Percentiles rank a stretch among this genome's conserved stretches.
Conservation (phyloP, 2,329 filamentous ascomycete species). For the Sarocladium strictum region DNA sequence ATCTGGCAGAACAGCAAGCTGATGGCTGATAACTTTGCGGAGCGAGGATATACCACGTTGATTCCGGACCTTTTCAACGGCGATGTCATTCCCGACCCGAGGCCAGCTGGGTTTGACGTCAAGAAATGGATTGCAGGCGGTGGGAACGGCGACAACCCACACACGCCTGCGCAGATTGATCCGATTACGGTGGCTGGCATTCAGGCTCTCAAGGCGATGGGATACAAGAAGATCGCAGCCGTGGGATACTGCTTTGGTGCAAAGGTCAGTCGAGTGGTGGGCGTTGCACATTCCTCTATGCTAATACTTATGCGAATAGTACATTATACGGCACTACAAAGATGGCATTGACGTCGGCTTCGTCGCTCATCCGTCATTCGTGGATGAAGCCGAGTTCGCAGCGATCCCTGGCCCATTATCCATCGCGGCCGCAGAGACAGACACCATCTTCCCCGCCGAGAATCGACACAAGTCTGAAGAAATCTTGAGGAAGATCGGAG, state of each 20-base stretch:
- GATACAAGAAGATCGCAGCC: conserved; percentile 46
- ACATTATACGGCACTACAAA: conserved; percentile 61
- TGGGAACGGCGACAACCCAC: conserved; percentile 40
- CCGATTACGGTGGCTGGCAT: conserved; percentile 31
- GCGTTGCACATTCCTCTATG: no score
- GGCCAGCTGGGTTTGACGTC: conserved; percentile 23
- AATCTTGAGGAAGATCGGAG: conserved; percentile 45
- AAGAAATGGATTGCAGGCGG: conserved; percentile 32
- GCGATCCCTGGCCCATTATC: conserved; percentile 50
- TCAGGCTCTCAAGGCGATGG: conserved; percentile 47
- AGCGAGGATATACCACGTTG: conserved; percentile 31
- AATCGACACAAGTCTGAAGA: conserved; percentile 53
- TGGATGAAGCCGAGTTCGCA: conserved; percentile 52
- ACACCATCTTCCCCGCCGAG: conserved; percentile 50
- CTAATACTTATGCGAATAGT: no score
- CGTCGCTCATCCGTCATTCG: conserved; percentile 58
- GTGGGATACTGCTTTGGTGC: conserved; percentile 63
- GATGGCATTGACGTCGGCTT: conserved; percentile 51
- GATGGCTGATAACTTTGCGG: conserved; percentile 33
- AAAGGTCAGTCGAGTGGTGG: conserved; percentile 52
- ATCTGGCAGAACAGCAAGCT: conserved; percentile 35
- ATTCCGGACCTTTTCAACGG: conserved; percentile 33
- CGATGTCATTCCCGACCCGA: conserved; percentile 23
- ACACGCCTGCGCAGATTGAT: conserved; percentile 26
- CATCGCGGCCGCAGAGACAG: conserved; percentile 59